Evolutionary conservation across 2,329 filamentous ascomycete genomes (phyloP).

Genomic region (Lecanicillium sp.): DNA sequence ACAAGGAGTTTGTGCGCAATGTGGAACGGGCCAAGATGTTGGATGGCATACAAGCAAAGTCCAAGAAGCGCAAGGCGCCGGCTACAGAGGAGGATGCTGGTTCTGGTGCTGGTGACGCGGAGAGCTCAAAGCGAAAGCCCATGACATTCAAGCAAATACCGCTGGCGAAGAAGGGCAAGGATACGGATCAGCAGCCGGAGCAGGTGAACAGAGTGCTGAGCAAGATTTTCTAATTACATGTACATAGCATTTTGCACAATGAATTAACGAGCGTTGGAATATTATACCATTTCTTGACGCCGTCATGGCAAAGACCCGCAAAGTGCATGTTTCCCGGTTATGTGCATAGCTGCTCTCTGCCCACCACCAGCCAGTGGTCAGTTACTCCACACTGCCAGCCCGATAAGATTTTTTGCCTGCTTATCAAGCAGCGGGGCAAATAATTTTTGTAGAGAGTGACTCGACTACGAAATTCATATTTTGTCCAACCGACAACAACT

Average conservation of each 20-base stretch:
- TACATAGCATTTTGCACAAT: slow-evolving; percentile 3
- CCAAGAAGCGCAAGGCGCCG: slow-evolving; percentile 33
- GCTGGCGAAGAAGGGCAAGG: slow-evolving; percentile 42
- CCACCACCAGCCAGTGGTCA: too few relatives aligned
- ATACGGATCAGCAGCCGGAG: slow-evolving; percentile 40
- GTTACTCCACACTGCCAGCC: slow-evolving; percentile 6
- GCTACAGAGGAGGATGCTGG: slow-evolving; percentile 16
- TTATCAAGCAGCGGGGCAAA: slow-evolving; percentile 32
- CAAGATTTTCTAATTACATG: slow-evolving; percentile 49
- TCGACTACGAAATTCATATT: slow-evolving; percentile 15
- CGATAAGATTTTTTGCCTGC: slow-evolving; percentile 21
- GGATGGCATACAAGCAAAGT: slow-evolving; percentile 60
- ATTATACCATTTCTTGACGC: neutral
- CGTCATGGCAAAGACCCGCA: neutral
- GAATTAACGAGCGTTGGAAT: neutral
- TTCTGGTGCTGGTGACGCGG: slow-evolving; percentile 12
- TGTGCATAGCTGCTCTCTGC: neutral
- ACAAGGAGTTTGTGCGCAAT: slow-evolving; percentile 73
- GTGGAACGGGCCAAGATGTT: slow-evolving; percentile 75
- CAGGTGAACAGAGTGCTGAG: slow-evolving; percentile 53
- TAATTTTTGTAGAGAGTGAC: slow-evolving; percentile 19
- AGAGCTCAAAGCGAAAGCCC: slow-evolving; percentile 14
- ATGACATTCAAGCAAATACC: slow-evolving; percentile 60
- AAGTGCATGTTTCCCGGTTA: slow-evolving; percentile 4
- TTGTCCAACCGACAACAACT: slow-evolving; percentile 11